Base-by-base conservation (phyloP, 345 rosid genomes). In the Linum tenue region DNA sequence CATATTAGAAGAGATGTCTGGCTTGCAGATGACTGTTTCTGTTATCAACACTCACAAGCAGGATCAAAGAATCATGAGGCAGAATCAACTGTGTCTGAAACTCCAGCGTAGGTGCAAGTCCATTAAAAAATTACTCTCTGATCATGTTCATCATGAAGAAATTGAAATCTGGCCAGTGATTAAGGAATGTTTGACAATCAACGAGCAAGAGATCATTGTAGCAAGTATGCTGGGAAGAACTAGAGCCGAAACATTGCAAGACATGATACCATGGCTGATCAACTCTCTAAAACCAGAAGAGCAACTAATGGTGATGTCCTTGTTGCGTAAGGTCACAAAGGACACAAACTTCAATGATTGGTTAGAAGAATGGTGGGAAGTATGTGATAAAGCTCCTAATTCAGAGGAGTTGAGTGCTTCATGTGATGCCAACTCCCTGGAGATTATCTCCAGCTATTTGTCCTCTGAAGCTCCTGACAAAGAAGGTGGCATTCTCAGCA, bases 331-430 rank as follows among this genome's bases (percentile, higher is more conserved):
- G 56, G 84, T 87, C 60, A 77, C 98, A 4, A 91, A 81, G 70
- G 80, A 83, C 69, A 91, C 96, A 38, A 86, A 80, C 87, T 91
- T 91, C 75, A 79, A 72, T 1, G 89, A 89, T 65, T 92, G 98
- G 96, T 67, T 92, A 69, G 72, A 71, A 71, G 96, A 91, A 77
- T 89, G 96, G 96, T 85, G 85, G 83, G 86, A 82, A 43, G 86
- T 84, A n/a, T 67, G 82, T 65, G 56, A 61, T 41, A 59, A 61
- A 55, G 66, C 70, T 41, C 80, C 65, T 60, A 76, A 69, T 56
- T 69, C 22, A 36, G 67, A 65, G 64, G 71, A 83, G 71, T 64
- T 67, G 37, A 75, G 73, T 70, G 63, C 83, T 64, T 72, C 71
- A 5, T 55, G 61, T 44, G 64, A 71, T 48, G 41, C 73, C 37